Evolutionary conservation across 352 stramenopile species (phyloP).

Genomic region (Phytopythium sindhum): DNA sequence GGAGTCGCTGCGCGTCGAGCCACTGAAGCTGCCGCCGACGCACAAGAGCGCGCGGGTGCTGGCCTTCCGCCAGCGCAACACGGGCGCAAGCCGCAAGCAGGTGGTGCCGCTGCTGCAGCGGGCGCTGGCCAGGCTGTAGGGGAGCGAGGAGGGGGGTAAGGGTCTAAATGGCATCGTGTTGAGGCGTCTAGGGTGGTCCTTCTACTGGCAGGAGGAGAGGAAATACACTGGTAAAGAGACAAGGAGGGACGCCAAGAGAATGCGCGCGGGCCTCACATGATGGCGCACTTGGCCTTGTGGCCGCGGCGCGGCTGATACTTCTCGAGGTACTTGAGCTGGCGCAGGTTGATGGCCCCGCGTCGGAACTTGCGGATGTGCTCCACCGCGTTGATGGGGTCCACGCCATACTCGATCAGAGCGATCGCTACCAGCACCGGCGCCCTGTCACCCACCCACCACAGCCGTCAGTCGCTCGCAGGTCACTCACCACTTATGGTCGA

Average conservation of each 20-base stretch:
- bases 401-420: constrained; percentile 95
- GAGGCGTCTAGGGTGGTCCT: not conserved
- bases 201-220: not conserved
- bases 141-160: not conserved
- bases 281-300: constrained; percentile 75
- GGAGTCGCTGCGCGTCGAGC: constrained; percentile 35
- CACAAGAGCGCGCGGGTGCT: constrained; percentile 22
- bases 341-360: constrained; percentile 96
- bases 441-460: constrained; percentile 19
- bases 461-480: not conserved
- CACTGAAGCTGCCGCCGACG: constrained; percentile 26
- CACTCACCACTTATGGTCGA: no score
- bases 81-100: constrained; percentile 66
- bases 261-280: constrained; percentile 57
- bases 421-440: constrained; percentile 97
- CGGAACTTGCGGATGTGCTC: constrained; percentile 94
- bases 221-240: no score
- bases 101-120: constrained; percentile 65
- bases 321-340: constrained; percentile 97
- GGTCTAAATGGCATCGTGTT: not conserved
- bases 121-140: constrained; percentile 22
- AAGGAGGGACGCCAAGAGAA: not conserved
- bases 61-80: constrained; percentile 62
- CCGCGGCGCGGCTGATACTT: constrained; percentile 87
- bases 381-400: constrained; percentile 96